Evolutionary conservation across 108 stramenopile species (phyloP).

Genomic region (Fistulifera solaris): DNA sequence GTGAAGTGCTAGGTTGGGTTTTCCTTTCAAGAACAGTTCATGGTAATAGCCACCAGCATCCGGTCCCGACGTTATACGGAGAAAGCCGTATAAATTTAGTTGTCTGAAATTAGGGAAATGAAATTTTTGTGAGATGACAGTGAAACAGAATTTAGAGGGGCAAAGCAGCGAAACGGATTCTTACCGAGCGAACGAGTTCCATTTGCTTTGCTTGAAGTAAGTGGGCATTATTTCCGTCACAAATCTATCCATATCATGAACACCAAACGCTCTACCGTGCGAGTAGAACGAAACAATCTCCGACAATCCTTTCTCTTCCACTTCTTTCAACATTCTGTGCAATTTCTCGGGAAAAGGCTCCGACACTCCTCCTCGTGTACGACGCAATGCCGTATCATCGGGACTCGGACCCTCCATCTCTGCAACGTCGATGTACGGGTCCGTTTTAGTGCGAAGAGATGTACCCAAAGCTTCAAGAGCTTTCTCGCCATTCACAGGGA

Average conservation of each 20-base stretch:
- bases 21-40: conserved; percentile 10
- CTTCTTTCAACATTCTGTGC: conserved; percentile 32
- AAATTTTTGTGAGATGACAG: neutral
- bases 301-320: conserved; percentile 26
- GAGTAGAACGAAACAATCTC: conserved; percentile 46
- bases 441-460: conserved; percentile 14
- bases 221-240: conserved; percentile 45
- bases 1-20: conserved; percentile 7
- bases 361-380: conserved; percentile 39
- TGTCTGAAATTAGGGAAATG: too few species aligned
- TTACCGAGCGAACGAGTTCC: conserved; percentile 8
- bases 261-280: conserved; percentile 27
- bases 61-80: conserved; percentile 34
- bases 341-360: conserved; percentile 34
- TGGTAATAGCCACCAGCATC: conserved; percentile 28
- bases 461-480: conserved; percentile 18
- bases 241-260: conserved; percentile 40
- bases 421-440: conserved; percentile 23
- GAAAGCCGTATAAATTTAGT: conserved; percentile 75
- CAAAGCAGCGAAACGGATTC: too few species aligned
- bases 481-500: neutral
- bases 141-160: too few species aligned
- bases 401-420: conserved; percentile 14
- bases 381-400: conserved; percentile 7
- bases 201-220: conserved; percentile 45